Percentiles rank a stretch among this genome's conserved stretches.
Evolutionary conservation across 2,329 filamentous ascomycete species (phyloP).

Genomic region (Fusarium marasasianum): DNA sequence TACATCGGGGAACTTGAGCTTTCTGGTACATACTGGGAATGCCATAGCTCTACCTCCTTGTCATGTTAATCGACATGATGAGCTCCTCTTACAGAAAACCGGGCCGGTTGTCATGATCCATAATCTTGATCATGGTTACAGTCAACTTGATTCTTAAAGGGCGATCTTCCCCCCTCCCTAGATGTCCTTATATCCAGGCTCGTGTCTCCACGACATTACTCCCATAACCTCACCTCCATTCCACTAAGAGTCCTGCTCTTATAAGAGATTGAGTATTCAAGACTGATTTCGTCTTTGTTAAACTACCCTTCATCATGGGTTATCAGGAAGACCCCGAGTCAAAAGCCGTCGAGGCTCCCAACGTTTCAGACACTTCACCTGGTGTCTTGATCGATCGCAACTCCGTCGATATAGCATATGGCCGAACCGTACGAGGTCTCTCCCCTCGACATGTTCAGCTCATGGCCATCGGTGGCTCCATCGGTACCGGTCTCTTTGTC

Average conservation of each 20-base stretch:
- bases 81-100: constrained; percentile 33
- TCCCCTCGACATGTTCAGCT: constrained; percentile 57
- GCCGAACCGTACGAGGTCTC: constrained; percentile 48
- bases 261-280: neutral
- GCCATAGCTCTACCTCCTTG: constrained; percentile 3
- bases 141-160: constrained; percentile 34
- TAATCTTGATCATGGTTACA: constrained; percentile 18
- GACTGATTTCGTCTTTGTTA: neutral
- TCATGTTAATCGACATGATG: constrained; percentile 24
- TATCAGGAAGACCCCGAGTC: constrained; percentile 38
- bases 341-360: constrained; percentile 39
- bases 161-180: constrained; percentile 1
- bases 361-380: constrained; percentile 40
- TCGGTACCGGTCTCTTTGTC: constrained; percentile 57
- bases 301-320: constrained; percentile 35
- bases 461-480: constrained; percentile 60
- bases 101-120: constrained; percentile 31
- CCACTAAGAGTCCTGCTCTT: neutral
- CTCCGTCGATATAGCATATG: constrained; percentile 42
- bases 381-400: constrained; percentile 41
- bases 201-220: constrained; percentile 31
- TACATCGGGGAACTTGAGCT: constrained; percentile 13
- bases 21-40: neutral
- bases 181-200: constrained; percentile 27
- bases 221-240: constrained; percentile 10